phyloP scores from a whole-genome alignment of 108 stramenopile species.

The Cyclotella distinguenda region DNA sequence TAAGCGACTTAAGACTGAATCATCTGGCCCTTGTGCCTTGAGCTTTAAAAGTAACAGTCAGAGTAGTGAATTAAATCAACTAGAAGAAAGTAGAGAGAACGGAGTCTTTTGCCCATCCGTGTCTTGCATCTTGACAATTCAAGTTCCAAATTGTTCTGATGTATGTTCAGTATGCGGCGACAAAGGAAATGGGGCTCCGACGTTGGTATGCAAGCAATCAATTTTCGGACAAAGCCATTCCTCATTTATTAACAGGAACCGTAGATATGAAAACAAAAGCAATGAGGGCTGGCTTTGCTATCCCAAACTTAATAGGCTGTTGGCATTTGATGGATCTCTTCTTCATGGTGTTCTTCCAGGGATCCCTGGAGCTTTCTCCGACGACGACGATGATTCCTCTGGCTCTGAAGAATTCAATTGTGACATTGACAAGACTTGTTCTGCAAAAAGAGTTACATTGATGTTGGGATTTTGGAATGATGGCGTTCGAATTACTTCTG shows the following conservation, averaged over 20 bases:
- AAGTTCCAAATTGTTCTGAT: conserved; percentile 21
- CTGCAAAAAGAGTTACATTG: conserved; percentile 44
- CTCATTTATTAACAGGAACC: neutral
- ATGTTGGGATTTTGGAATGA: conserved; percentile 65
- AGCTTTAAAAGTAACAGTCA: neutral
- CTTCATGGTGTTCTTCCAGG: conserved; percentile 68
- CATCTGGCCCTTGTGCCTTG: neutral
- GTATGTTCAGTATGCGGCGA: conserved; percentile 13
- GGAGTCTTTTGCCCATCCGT: conserved; percentile 39
- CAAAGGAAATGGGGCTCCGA: conserved; percentile 29
- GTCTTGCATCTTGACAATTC: conserved; percentile 43
- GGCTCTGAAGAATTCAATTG: conserved; percentile 10
- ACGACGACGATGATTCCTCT: neutral
- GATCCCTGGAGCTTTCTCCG: conserved; percentile 28
- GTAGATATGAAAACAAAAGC: neutral
- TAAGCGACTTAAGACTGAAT: conserved; percentile 6
- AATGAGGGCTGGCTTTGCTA: conserved; percentile 51
- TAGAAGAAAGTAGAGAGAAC: neutral
- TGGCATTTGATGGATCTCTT: conserved; percentile 56
- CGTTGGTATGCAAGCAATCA: conserved; percentile 43
- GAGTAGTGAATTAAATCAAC: neutral
- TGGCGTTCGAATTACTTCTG: neutral
- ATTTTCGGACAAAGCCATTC: conserved; percentile 2
- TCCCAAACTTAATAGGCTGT: conserved; percentile 38
- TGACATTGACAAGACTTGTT: neutral